Conservation (phyloP, 257 asterid genomes). For the Agastache rugosa region DNA sequence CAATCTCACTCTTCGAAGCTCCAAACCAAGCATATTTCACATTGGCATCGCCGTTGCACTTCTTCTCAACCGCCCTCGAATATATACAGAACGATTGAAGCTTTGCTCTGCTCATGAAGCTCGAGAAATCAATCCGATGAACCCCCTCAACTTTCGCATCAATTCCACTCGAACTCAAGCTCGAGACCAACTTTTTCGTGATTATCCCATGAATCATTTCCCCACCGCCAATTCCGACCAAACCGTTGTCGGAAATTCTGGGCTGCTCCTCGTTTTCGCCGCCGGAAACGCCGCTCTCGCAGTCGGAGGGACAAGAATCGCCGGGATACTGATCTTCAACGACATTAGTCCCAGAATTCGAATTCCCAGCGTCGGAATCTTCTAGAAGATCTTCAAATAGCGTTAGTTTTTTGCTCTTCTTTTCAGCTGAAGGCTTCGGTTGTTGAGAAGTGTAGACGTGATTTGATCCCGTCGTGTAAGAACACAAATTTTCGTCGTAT, state of each 20-base stretch:
- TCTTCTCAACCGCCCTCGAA: constrained; percentile 49
- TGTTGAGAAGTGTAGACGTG: constrained; percentile 11
- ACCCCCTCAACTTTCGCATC: constrained; percentile 41
- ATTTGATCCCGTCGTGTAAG: constrained; percentile 26
- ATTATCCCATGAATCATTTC: constrained; percentile 41
- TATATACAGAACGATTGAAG: constrained; percentile 44
- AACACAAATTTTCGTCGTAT: not conserved
- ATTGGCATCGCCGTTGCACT: constrained; percentile 52
- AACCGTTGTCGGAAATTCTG: not conserved
- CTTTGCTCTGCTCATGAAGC: constrained; percentile 42
- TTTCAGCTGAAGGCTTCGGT: constrained; percentile 23
- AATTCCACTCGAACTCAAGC: constrained; percentile 40
- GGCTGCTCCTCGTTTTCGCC: constrained; percentile 22
- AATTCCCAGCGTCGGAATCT: not conserved
- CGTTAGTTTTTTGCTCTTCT: constrained; percentile 25
- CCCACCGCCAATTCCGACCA: constrained; percentile 34
- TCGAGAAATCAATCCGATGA: constrained; percentile 35
- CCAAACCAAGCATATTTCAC: constrained; percentile 66
- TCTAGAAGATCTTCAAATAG: constrained; percentile 40
- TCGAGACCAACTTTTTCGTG: constrained; percentile 42
- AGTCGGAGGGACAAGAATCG: constrained; percentile 52
- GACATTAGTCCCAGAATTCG: not conserved
- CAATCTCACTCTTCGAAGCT: constrained; percentile 50
- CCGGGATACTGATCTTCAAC: constrained; percentile 18
- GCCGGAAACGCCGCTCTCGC: constrained; percentile 56